A percentile compares a stretch with the other conserved stretches of the same genome.
Evolutionary conservation across 306 rosid genomes (phyloP).

Genomic region (Citrullus mucosospermus): DNA sequence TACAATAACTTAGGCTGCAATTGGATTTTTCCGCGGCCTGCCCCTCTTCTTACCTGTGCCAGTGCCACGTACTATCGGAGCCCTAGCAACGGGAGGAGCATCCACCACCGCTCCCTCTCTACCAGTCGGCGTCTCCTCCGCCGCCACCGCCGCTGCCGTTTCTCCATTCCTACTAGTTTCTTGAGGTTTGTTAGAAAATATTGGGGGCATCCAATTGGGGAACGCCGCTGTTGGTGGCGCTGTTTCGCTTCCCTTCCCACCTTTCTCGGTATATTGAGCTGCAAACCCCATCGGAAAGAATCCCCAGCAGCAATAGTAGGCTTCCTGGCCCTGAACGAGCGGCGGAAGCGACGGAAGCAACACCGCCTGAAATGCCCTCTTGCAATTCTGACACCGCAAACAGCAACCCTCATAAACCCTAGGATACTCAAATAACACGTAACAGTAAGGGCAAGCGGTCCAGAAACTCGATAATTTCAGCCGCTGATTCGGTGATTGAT

Average conservation of each 20-base stretch:
- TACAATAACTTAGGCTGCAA: slow-evolving; percentile 7
- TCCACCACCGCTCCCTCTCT: neutral
- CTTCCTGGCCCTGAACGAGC: slow-evolving; percentile 59
- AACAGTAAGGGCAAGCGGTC: slow-evolving; percentile 97
- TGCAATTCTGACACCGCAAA: slow-evolving; percentile 71
- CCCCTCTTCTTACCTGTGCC: slow-evolving; percentile 35
- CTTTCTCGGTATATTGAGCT: slow-evolving; percentile 6
- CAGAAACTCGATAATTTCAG: slow-evolving; percentile 45
- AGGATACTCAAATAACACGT: slow-evolving; percentile 53
- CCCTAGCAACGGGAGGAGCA: slow-evolving; percentile 18
- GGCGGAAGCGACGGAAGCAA: slow-evolving; percentile 43
- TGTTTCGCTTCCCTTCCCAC: slow-evolving; percentile 20
- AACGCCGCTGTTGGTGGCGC: neutral
- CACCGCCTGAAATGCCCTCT: slow-evolving; percentile 54
- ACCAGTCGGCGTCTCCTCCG: neutral
- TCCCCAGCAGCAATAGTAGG: slow-evolving; percentile 80
- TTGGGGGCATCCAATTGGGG: slow-evolving; percentile 63
- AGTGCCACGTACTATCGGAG: neutral
- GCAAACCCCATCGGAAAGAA: slow-evolving; percentile 65
- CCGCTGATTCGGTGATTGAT: slow-evolving; percentile 15
- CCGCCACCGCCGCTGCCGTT: neutral
- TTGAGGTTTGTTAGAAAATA: slow-evolving; percentile 6
- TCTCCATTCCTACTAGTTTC: slow-evolving; percentile 11
- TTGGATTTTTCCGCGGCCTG: slow-evolving; percentile 32
- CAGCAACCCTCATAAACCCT: slow-evolving; percentile 64